phyloP scores from a whole-genome alignment of 768 basidiomycete species.

The Leucocoprinus leucothites region DNA sequence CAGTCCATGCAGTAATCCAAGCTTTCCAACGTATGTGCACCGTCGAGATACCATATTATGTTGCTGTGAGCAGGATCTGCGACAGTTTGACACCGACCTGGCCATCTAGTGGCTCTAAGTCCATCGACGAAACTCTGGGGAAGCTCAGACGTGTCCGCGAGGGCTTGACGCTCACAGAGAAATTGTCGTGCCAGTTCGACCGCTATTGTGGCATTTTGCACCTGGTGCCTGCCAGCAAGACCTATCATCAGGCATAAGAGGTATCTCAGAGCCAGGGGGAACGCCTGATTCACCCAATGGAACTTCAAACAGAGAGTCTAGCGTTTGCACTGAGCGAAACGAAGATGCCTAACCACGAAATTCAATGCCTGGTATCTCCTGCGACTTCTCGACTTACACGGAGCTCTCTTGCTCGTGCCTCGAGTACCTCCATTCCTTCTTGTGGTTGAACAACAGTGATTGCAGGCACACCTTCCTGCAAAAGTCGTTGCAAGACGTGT shows the following conservation, averaged over 20 bases:
- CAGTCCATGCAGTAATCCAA: conserved; percentile 84
- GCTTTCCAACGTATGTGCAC: conserved; percentile 93
- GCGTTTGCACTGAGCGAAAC: conserved; percentile 58
- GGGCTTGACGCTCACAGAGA: conserved; percentile 33
- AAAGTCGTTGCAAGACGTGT: conserved; percentile 2
- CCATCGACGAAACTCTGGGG: conserved; percentile 56
- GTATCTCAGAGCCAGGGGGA: background rate
- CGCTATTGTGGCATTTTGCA: conserved; percentile 85
- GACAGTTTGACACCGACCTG: conserved; percentile 90
- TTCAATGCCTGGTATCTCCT: conserved; percentile 1
- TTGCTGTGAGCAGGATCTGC: conserved; percentile 48
- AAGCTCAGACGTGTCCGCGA: conserved; percentile 31
- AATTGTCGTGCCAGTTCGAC: conserved; percentile 69
- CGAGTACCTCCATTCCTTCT: conserved; percentile 67
- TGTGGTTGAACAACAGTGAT: conserved; percentile 75
- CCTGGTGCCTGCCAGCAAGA: conserved; percentile 82
- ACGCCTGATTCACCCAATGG: conserved; percentile 62
- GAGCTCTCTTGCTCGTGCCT: conserved; percentile 59
- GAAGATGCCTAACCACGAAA: conserved; percentile 53
- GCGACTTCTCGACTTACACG: conserved; percentile 40
- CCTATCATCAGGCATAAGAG: conserved; percentile 42
- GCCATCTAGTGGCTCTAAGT: conserved; percentile 79
- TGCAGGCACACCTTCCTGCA: conserved; percentile 77
- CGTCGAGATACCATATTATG: conserved; percentile 89
- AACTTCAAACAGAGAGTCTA: conserved; percentile 36